Conservation (phyloP, 768 basidiomycete genomes). For the Termitomyces sp. region DNA sequence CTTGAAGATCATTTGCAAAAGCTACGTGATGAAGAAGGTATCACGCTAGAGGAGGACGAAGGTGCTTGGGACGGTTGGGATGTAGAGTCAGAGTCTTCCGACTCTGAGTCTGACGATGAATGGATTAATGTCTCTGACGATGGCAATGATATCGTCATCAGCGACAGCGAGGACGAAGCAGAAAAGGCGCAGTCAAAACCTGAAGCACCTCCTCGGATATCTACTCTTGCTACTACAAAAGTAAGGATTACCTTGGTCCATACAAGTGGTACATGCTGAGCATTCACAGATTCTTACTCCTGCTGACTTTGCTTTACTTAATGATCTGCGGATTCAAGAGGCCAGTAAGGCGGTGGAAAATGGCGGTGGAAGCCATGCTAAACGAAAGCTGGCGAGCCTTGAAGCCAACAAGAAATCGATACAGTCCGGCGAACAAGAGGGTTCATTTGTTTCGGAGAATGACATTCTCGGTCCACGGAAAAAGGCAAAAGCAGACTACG, state of each 20-base stretch:
- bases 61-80: constrained; percentile 89
- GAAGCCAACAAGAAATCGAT: constrained; percentile 63
- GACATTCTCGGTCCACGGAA: constrained; percentile 94
- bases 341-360: constrained; percentile 64
- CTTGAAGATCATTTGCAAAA: constrained; percentile 82
- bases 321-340: constrained; percentile 80
- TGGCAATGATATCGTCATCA: constrained; percentile 64
- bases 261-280: neutral
- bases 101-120: constrained; percentile 56
- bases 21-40: constrained; percentile 60
- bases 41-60: constrained; percentile 47
- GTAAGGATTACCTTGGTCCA: constrained; percentile 29
- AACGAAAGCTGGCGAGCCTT: constrained; percentile 82
- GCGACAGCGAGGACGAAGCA: constrained; percentile 82
- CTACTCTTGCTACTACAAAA: constrained; percentile 77
- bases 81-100: constrained; percentile 62
- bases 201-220: constrained; percentile 35
- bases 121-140: constrained; percentile 84
- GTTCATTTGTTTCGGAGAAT: constrained; percentile 76
- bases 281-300: constrained; percentile 83
- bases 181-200: constrained; percentile 40
- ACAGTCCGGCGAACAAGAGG: constrained; percentile 38
- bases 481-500: constrained; percentile 89
- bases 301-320: constrained; percentile 89
- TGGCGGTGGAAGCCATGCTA: constrained; percentile 69